Evolutionary conservation across 176 grass and related monocot species (phyloP).

Genomic region (Oryza punctata): DNA sequence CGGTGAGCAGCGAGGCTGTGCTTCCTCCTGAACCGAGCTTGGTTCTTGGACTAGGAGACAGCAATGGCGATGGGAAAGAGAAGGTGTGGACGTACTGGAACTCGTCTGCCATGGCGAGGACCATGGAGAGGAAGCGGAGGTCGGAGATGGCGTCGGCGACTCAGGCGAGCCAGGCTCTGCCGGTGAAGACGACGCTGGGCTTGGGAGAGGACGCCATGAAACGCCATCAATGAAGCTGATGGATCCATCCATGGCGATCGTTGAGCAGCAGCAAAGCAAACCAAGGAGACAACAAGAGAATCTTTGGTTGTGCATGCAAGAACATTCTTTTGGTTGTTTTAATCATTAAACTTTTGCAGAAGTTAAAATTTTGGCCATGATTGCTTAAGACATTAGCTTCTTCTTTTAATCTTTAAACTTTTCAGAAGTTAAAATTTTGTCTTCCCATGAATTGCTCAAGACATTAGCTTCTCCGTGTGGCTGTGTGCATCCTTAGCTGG

Average conservation of each 20-base stretch:
- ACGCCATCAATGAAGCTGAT: not conserved
- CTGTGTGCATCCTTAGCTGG: too few species aligned
- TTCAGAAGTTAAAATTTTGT: too few species aligned
- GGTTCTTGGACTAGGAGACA: not conserved
- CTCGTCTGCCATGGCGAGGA: not conserved
- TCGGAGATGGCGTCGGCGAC: not conserved
- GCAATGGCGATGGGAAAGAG: not conserved
- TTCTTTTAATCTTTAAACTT: too few species aligned
- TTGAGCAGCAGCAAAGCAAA: not conserved
- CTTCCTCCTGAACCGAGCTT: not conserved
- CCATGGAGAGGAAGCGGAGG: conserved; percentile 1
- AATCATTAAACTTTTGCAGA: not conserved
- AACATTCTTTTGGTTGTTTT: conserved; percentile 7
- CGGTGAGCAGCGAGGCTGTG: not conserved
- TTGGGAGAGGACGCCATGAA: not conserved
- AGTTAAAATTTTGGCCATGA: not conserved
- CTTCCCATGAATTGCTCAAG: too few species aligned
- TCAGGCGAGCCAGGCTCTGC: not conserved
- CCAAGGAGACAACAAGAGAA: not conserved
- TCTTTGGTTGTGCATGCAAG: not conserved
- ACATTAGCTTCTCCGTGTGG: not conserved
- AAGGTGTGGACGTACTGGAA: not conserved
- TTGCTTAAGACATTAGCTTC: too few species aligned
- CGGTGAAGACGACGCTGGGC: not conserved
- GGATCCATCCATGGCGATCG: not conserved